These are phyloP conservation scores for Ananas comosus DNA, from an alignment of 176 grass and related monocot species.

Conservation along the genomic window DNA sequence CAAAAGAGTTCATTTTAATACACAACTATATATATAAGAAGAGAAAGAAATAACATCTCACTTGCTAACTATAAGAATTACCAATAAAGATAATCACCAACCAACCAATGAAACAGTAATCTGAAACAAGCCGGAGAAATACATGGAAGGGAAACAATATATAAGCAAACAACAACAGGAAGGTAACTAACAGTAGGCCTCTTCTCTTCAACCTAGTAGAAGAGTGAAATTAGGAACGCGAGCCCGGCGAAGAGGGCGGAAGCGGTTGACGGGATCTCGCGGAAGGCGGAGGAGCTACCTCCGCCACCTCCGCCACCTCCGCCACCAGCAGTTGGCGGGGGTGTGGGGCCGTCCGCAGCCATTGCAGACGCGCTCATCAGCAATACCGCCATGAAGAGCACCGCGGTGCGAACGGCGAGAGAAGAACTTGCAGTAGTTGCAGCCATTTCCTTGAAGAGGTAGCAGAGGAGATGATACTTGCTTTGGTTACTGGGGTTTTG, in stretches of 20 bases:
- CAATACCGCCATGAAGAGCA: background rate
- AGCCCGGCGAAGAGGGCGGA: slow-evolving; percentile 4
- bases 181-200: background rate
- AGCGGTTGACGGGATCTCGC: slow-evolving; percentile 6
- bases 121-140: background rate
- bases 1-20: background rate
- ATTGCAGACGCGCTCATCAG: background rate
- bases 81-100: background rate
- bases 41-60: background rate
- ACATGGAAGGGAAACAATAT: background rate
- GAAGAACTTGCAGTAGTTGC: background rate
- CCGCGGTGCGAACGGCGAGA: background rate
- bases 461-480: background rate
- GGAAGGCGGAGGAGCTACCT: background rate
- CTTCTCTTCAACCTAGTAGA: slow-evolving; percentile 24
- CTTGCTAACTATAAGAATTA: background rate
- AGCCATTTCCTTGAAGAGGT: background rate
- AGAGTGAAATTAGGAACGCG: slow-evolving; percentile 1
- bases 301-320: slow-evolving; percentile 9
- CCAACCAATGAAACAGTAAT: background rate
- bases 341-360: background rate
- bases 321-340: slow-evolving; percentile 12
- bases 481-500: too few relatives aligned
- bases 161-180: background rate
- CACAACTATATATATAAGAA: background rate